Evolutionary conservation across 148 eudicot species (phyloP).

Genomic region (Amaranthus palmeri): DNA sequence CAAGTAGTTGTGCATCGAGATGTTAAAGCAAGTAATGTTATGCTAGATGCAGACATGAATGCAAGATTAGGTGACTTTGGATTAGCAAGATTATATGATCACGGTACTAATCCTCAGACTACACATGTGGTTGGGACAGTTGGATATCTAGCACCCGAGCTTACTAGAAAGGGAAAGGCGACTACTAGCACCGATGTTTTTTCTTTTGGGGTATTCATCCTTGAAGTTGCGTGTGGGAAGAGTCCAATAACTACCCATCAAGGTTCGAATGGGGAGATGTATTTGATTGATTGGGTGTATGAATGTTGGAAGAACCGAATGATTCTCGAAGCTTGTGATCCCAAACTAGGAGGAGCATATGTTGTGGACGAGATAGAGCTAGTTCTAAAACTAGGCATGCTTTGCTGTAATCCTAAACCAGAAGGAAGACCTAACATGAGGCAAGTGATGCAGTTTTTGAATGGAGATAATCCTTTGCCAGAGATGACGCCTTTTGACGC

Average conservation of each 20-base stretch:
- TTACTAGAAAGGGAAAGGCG: constrained; percentile 32
- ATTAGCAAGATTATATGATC: constrained; percentile 33
- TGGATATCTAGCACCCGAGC: constrained; percentile 41
- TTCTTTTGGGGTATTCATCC: constrained; percentile 35
- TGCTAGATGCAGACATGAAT: no score
- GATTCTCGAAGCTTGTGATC: constrained; percentile 29
- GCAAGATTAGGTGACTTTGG: constrained; percentile 25
- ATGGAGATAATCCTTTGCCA: constrained; percentile 21
- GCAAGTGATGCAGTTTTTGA: constrained; percentile 33
- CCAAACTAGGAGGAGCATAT: constrained; percentile 28
- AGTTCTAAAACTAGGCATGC: constrained; percentile 32
- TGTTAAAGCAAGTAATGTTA: neutral
- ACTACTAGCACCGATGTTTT: constrained; percentile 35
- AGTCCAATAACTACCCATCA: constrained; percentile 27
- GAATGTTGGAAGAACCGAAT: constrained; percentile 28
- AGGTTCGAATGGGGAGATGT: constrained; percentile 2
- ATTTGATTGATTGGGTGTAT: constrained; percentile 34
- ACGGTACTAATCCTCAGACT: constrained; percentile 33
- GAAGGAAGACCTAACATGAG: constrained; percentile 40
- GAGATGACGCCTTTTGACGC: constrained; percentile 8
- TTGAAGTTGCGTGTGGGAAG: constrained; percentile 44
- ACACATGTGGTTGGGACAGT: constrained; percentile 38
- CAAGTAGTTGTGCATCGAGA: constrained; percentile 41
- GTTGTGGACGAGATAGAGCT: constrained; percentile 29
- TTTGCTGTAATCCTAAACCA: constrained; percentile 30